Base-by-base conservation (phyloP, 2,329 filamentous ascomycete genomes). In the Domatiomyces catenatus region DNA sequence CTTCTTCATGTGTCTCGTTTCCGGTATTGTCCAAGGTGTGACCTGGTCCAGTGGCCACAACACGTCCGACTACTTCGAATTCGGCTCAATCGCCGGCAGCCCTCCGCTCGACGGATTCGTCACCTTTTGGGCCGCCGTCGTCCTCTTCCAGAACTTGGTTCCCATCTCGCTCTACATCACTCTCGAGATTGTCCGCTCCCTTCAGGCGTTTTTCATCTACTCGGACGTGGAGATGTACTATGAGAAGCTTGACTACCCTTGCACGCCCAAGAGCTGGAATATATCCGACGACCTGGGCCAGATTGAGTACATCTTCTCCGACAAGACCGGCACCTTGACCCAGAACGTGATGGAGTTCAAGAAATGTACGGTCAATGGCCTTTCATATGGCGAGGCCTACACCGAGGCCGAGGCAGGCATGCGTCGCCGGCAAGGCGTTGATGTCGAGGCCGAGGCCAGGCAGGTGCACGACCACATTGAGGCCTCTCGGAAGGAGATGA, bases 341-440 rank as follows among this genome's bases (percentile, higher is more conserved):
- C 86, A 93, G 62, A 94, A 94, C 64, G 84, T 93, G 49, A 94
- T 94, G 92, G 93, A 98, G 66, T 98, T 96, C 77, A 98, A 96
- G 68, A 98, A 98, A 68, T 88, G 84, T 50, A 94, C 89, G 0
- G 83, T 98, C 67, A 96, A 96, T 61, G 90, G 90, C n/a, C 79
- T 92, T 53, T 81, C 89, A 0, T 98, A 98, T 59, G 92, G 93
- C 54, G 92, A 98, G 69, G 92, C 92, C 0, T 98, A 95, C 62
- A 98, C 93, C 0, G 92, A 98, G 67, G 92, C 92, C 0, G 86
- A 94, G 66, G 86, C 90, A 48, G 92, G 92, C 51, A 92, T 98
- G 86, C 88, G 94, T 64, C 88, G 90, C 67, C 80, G 92, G 54
- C 72, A 90, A 66, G 92, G 92, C 47, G 76, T 94, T 48, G 81